Evolutionary conservation across 768 basidiomycete genomes (phyloP).

Genomic region (Amanita pallidorosea): DNA sequence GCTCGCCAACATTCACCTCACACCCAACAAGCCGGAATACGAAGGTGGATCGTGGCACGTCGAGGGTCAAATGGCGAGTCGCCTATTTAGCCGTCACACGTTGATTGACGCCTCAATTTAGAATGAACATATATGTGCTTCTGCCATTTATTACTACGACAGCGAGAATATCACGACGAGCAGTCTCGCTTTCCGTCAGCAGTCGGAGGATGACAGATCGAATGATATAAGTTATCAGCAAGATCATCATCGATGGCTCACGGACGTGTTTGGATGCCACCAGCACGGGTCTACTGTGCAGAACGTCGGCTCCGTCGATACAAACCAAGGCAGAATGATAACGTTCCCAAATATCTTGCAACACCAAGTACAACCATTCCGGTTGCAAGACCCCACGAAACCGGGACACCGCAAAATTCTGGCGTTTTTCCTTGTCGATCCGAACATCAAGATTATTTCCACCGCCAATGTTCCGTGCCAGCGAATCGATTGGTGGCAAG

Average conservation of each 20-base stretch:
- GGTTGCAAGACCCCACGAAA: slow-evolving; percentile 9
- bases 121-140: slow-evolving; percentile 6
- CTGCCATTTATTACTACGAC: slow-evolving; percentile 14
- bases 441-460: slow-evolving; percentile 16
- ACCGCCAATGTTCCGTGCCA: slow-evolving; percentile 23
- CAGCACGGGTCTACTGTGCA: slow-evolving; percentile 8
- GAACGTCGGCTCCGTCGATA: slow-evolving; percentile 17
- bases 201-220: neutral
- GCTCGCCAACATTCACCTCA: slow-evolving; percentile 20
- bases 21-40: no score
- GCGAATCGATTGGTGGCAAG: slow-evolving; percentile 17
- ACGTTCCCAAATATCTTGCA: slow-evolving; percentile 28
- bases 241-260: neutral
- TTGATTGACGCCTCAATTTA: neutral
- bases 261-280: neutral
- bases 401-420: slow-evolving; percentile 27
- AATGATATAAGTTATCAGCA: neutral
- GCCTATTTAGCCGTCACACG: no score
- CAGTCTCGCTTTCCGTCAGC: slow-evolving; percentile 20
- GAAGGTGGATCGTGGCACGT: slow-evolving; percentile 23
- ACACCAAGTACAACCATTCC: slow-evolving; percentile 24
- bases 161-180: slow-evolving; percentile 20
- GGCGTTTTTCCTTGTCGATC: slow-evolving; percentile 27
- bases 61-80: slow-evolving; percentile 11
- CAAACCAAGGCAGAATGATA: slow-evolving; percentile 15